Conservation (phyloP, 1,284 basidiomycete species). For the Leccinum subspadiceum region DNA sequence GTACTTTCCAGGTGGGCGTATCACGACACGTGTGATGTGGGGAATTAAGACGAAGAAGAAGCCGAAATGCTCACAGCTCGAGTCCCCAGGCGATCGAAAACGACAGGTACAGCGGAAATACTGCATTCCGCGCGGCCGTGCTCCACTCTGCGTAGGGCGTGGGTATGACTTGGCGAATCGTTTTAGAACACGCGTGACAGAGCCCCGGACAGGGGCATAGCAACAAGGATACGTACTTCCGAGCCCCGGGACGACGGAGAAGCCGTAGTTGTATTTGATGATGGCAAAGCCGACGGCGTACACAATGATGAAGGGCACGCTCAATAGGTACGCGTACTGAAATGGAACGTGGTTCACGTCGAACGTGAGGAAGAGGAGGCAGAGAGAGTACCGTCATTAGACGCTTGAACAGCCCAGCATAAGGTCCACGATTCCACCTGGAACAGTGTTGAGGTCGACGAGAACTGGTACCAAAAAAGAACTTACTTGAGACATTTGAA, state of each 20-base stretch:
- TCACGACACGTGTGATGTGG: neutral
- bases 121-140: constrained; percentile 40
- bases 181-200: neutral
- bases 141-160: constrained; percentile 62
- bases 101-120: constrained; percentile 61
- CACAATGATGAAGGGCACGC: constrained; percentile 56
- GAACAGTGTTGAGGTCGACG: neutral
- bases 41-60: neutral
- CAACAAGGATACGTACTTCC: constrained; percentile 47
- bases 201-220: neutral
- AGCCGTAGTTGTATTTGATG: constrained; percentile 74
- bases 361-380: neutral
- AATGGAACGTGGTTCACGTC: neutral
- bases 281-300: constrained; percentile 61
- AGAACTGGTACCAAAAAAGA: neutral
- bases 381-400: constrained; percentile 62
- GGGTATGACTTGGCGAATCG: constrained; percentile 45
- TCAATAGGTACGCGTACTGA: constrained; percentile 70
- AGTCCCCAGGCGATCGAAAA: constrained; percentile 67
- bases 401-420: constrained; percentile 72
- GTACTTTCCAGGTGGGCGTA: neutral
- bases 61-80: constrained; percentile 58
- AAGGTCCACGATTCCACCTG: constrained; percentile 66
- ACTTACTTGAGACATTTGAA: constrained; percentile 69
- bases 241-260: constrained; percentile 38